Percentiles rank a stretch among this genome's conserved stretches.
Evolutionary conservation across 106 monocot species (phyloP).

Genomic region (Acanthochlamys bracteata): DNA sequence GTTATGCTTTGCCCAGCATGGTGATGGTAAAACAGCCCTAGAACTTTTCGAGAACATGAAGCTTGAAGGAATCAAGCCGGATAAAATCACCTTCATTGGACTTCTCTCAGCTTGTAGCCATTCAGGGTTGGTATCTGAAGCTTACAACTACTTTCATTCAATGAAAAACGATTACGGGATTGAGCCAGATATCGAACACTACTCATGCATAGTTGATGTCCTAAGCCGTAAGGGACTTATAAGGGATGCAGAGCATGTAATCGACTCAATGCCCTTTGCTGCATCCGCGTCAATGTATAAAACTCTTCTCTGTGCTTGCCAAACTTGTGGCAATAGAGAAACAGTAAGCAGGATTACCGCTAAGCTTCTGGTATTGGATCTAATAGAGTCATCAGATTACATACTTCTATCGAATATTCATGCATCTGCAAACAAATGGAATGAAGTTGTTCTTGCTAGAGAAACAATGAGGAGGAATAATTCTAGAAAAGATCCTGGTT

Average conservation of each 20-base stretch:
- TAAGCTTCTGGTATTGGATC: conserved; percentile 40
- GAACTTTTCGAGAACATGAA: conserved; percentile 38
- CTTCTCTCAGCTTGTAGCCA: conserved; percentile 76
- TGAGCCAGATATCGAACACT: conserved; percentile 59
- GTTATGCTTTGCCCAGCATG: conserved; percentile 61
- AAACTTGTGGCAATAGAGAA: conserved; percentile 37
- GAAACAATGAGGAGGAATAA: conserved; percentile 44
- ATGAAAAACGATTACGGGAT: conserved; percentile 46
- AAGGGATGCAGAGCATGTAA: conserved; percentile 46
- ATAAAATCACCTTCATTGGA: conserved; percentile 65
- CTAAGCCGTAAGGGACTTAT: conserved; percentile 55
- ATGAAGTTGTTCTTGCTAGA: conserved; percentile 33
- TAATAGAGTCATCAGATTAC: conserved; percentile 58
- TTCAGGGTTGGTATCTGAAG: conserved; percentile 55
- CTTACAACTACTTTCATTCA: conserved; percentile 43
- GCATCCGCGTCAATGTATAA: conserved; percentile 49
- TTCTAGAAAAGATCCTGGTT: conserved; percentile 67
- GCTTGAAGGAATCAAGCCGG: conserved; percentile 30
- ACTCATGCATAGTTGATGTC: conserved; percentile 62
- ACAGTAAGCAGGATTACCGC: conserved; percentile 37
- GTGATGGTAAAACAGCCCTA: conserved; percentile 40
- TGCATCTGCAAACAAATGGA: conserved; percentile 45
- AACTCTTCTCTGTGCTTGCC: conserved; percentile 60
- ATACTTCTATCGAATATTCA: conserved; percentile 75
- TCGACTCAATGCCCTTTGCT: conserved; percentile 57